These are phyloP conservation scores for Papiliotrema nemorosa DNA, from an alignment of 1,284 basidiomycete genomes.

Conservation along the genomic window DNA sequence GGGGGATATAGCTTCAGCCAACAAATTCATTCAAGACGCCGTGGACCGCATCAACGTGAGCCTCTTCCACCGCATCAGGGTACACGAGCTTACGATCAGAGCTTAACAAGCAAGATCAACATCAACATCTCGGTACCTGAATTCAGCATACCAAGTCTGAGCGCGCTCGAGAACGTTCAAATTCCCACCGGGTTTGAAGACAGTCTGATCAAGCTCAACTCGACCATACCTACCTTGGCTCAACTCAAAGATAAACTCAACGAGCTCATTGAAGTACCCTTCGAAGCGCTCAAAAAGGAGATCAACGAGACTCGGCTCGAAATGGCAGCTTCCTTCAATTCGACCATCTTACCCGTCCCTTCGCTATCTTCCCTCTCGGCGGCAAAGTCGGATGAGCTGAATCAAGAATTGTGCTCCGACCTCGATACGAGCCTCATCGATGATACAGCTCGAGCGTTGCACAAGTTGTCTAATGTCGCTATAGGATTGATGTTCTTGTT, in stretches of 20 bases:
- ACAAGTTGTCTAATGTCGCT: constrained; percentile 72
- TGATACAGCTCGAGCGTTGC: constrained; percentile 69
- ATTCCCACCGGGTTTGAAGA: constrained; percentile 77
- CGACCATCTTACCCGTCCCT: constrained; percentile 68
- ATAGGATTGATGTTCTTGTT: constrained; percentile 60
- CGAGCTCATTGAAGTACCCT: constrained; percentile 72
- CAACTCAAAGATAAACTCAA: constrained; percentile 71
- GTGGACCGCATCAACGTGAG: constrained; percentile 63
- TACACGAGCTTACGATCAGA: constrained; percentile 29
- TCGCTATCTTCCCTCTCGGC: constrained; percentile 28
- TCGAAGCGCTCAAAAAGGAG: constrained; percentile 76
- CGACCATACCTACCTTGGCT: constrained; percentile 71
- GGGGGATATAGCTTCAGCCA: constrained; percentile 63
- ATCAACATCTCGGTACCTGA: constrained; percentile 63
- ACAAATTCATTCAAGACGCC: constrained; percentile 63
- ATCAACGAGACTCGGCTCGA: constrained; percentile 80
- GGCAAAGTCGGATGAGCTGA: constrained; percentile 16
- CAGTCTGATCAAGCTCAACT: constrained; percentile 69
- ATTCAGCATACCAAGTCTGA: constrained; percentile 68
- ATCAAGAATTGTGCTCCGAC: constrained; percentile 58
- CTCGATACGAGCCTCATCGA: constrained; percentile 81
- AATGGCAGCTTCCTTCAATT: constrained; percentile 60
- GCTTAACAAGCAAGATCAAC: constrained; percentile 62
- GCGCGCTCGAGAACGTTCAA: constrained; percentile 69
- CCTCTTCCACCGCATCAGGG: neutral